phyloP scores from a whole-genome alignment of 306 rosid genomes.

The Acacia acuminata region DNA sequence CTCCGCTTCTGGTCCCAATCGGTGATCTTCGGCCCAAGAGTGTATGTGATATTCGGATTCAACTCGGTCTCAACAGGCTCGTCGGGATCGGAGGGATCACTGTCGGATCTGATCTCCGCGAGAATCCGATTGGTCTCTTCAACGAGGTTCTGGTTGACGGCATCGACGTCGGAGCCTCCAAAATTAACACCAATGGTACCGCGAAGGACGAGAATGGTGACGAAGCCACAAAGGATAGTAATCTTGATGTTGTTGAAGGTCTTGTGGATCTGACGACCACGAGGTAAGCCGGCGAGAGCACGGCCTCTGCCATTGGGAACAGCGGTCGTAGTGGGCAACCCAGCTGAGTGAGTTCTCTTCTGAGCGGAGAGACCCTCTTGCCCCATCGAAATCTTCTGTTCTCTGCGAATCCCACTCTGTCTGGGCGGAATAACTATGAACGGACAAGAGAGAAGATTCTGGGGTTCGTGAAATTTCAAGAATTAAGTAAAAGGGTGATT shows the following conservation, averaged over 20 bases:
- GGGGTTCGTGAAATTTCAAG: not conserved
- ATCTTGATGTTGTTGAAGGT: slow-evolving; percentile 86
- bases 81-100: slow-evolving; percentile 65
- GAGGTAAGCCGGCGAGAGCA: slow-evolving; percentile 38
- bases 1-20: slow-evolving; percentile 62
- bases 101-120: slow-evolving; percentile 82
- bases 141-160: slow-evolving; percentile 50
- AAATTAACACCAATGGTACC: slow-evolving; percentile 80
- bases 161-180: slow-evolving; percentile 57
- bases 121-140: slow-evolving; percentile 78
- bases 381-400: slow-evolving; percentile 43
- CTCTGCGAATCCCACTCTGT: not conserved
- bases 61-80: slow-evolving; percentile 44
- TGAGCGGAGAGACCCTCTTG: slow-evolving; percentile 57
- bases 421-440: not conserved
- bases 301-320: slow-evolving; percentile 33
- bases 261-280: slow-evolving; percentile 85
- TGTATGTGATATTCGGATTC: slow-evolving; percentile 58
- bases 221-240: slow-evolving; percentile 81
- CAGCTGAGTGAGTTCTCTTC: slow-evolving; percentile 42
- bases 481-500: not conserved
- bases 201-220: slow-evolving; percentile 80
- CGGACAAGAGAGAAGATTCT: not conserved
- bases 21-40: slow-evolving; percentile 72
- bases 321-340: slow-evolving; percentile 35